phyloP scores from a whole-genome alignment of 192 early-diverging fungal genomes.

The Chytriomyces sp. region DNA sequence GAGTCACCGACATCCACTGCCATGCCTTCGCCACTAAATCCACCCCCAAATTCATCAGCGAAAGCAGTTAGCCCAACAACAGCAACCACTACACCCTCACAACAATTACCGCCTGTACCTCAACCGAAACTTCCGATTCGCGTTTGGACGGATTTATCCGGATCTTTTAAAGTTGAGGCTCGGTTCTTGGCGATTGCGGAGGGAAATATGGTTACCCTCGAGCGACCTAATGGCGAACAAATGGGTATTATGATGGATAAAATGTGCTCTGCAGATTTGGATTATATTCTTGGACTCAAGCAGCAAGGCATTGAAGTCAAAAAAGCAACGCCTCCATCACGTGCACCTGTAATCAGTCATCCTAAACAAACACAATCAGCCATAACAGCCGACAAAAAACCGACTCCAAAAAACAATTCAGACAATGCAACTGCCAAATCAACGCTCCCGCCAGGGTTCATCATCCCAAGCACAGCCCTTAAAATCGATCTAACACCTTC shows the following conservation, averaged over 20 bases:
- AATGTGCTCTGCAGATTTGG: conserved; percentile 34
- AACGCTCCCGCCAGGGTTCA: conserved; percentile 30
- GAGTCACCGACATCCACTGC: too few species aligned
- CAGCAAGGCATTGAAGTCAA: conserved; percentile 34
- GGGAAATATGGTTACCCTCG: conserved; percentile 31
- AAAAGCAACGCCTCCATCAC: neutral
- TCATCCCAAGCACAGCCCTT: conserved; percentile 28
- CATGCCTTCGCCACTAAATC: neutral
- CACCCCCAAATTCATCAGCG: neutral
- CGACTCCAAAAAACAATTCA: neutral
- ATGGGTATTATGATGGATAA: conserved; percentile 39
- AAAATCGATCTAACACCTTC: conserved; percentile 31
- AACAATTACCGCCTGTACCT: neutral
- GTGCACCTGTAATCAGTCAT: neutral
- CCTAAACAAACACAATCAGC: neutral
- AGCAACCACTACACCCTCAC: neutral
- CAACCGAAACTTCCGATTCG: conserved; percentile 9
- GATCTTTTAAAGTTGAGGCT: conserved; percentile 32
- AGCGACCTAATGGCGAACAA: conserved; percentile 26
- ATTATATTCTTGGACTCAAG: conserved; percentile 28
- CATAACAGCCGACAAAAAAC: too few species aligned
- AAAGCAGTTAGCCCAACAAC: neutral
- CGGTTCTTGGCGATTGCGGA: conserved; percentile 2
- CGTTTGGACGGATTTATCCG: conserved; percentile 33
- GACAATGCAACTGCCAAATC: conserved; percentile 10